Percentiles rank a stretch among this genome's conserved stretches.
Evolutionary conservation across 345 rosid genomes (phyloP).

Genomic region (Psidium friedrichsthalianum): DNA sequence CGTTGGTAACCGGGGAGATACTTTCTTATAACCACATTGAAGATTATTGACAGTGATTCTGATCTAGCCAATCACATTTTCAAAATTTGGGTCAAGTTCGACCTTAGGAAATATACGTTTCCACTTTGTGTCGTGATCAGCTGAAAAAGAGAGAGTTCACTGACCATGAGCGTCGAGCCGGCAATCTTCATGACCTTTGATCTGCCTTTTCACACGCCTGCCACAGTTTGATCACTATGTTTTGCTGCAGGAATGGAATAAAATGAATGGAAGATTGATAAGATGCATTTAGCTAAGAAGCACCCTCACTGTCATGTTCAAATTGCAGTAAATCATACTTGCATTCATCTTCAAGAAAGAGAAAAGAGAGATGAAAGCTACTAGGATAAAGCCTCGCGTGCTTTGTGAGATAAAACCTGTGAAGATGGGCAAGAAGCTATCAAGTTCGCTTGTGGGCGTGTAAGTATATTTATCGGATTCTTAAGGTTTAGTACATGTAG

Average conservation of each 20-base stretch:
- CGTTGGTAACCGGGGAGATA: background rate
- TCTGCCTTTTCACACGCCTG: background rate
- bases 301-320: background rate
- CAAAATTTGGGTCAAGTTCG: background rate
- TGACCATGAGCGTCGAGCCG: background rate
- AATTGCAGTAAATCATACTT: background rate
- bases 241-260: background rate
- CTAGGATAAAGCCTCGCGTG: background rate
- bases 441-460: background rate
- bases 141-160: background rate
- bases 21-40: background rate
- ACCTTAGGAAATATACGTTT: background rate
- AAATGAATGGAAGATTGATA: background rate
- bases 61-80: background rate
- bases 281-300: background rate
- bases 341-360: background rate
- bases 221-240: background rate
- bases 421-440: background rate
- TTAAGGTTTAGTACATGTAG: background rate
- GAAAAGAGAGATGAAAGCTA: background rate
- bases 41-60: background rate
- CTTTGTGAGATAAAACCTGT: background rate
- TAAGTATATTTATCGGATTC: background rate
- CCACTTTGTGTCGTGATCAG: background rate
- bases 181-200: slow-evolving; percentile 10